phyloP scores from a whole-genome alignment of 345 rosid genomes.

The Salix brachista region DNA sequence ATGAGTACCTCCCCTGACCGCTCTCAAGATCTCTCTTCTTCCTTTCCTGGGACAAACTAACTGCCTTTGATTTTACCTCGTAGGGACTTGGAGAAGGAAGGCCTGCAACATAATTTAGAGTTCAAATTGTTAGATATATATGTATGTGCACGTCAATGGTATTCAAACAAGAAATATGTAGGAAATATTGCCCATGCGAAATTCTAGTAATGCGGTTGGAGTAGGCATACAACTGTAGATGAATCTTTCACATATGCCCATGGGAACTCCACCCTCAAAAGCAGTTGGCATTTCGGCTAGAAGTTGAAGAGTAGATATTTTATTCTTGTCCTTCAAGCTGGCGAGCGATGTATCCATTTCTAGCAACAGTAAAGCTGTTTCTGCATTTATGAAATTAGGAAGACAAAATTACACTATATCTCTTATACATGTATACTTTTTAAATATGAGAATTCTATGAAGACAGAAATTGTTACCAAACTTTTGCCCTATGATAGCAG shows the following conservation, averaged over 20 bases:
- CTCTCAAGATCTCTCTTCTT: too few species aligned
- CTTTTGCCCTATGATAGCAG: constrained; percentile 20
- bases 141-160: too few species aligned
- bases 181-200: too few species aligned
- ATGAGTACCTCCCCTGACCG: too few species aligned
- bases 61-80: too few species aligned
- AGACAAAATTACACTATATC: neutral
- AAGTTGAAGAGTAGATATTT: constrained; percentile 16
- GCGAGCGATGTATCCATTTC: neutral
- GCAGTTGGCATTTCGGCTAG: constrained; percentile 10
- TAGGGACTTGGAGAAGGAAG: accelerated
- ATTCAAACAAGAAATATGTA: too few species aligned
- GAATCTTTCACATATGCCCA: neutral
- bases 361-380: constrained; percentile 21
- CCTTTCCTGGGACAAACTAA: accelerated
- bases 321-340: neutral
- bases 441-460: too few species aligned
- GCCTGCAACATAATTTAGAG: too few species aligned
- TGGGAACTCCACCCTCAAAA: neutral
- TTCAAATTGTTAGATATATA: neutral
- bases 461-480: constrained; percentile 6
- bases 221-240: constrained; percentile 4
- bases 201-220: too few species aligned
- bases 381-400: neutral
- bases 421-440: too few species aligned